Base-by-base conservation (phyloP, 768 basidiomycete species). In the Dacryopinax primogenitus region DNA sequence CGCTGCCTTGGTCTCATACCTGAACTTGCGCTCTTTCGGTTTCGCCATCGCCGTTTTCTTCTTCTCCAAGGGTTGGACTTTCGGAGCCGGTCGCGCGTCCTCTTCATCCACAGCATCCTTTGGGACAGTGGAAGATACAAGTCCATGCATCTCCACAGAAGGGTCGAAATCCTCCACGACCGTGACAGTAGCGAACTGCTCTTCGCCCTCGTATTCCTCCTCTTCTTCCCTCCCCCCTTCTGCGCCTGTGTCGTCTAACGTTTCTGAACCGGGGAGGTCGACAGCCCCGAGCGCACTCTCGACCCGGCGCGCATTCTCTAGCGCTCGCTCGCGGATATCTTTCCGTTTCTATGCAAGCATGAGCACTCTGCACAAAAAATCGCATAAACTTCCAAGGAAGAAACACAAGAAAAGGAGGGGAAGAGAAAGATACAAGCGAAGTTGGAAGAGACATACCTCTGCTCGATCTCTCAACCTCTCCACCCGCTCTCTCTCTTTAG, bases 81-180 rank as follows among this genome's bases (percentile, higher is more conserved):
- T 1, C 35, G 37, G 3, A 41, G 64, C 15, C 18, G 64, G 32
- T 61, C 32, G 28, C 35, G 35, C 1, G 58, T 63, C n/a, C n/a
- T n/a, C n/a, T 33, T 62, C 67, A 39, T 69, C 67, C 23, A 63
- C 63, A 9, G 28, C 18, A 39, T 66, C 61, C 34, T 6, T n/a
- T 16, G 45, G 28, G 18, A 62, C 67, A 32, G 39, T 26, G 30
- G 33, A 35, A 6, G 39, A 47, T 26, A 1, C 26, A 47, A 9
- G 39, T 26, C 2, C 37, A 23, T 64, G 62, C 44, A 86, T 74
- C 45, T 78, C 74, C 70, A 83, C 80, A 6, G 41, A 44, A 23
- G 88, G 84, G 73, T 94, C 90, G 73, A 95, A 90, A 73, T 96
- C 91, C 72, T 96, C 90, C 15, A 90, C 85, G 62, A 96, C 85